Conservation (phyloP, 2,329 filamentous ascomycete genomes). For the Aspergillus sergii region DNA sequence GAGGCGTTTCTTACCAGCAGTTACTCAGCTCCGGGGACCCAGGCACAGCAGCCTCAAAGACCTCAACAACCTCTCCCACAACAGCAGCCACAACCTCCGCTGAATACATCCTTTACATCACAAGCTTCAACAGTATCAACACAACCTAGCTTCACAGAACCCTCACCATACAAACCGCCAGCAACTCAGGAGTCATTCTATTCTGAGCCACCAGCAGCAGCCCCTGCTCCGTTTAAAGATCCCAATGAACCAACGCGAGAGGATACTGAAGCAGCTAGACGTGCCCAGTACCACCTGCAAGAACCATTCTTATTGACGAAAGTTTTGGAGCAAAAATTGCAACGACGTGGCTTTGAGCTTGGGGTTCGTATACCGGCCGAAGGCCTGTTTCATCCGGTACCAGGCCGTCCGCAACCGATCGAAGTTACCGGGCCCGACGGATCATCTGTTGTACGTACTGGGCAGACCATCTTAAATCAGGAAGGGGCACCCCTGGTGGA, state of each 20-base stretch:
- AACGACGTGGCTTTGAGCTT: slow-evolving; percentile 60
- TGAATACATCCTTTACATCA: slow-evolving; percentile 44
- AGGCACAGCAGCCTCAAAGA: slow-evolving; percentile 36
- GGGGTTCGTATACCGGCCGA: slow-evolving; percentile 62
- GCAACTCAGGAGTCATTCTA: slow-evolving; percentile 63
- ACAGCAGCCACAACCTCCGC: slow-evolving; percentile 38
- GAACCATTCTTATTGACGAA: slow-evolving; percentile 73
- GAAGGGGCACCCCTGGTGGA: slow-evolving; percentile 70
- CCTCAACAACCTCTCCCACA: slow-evolving; percentile 46
- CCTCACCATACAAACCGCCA: slow-evolving; percentile 55
- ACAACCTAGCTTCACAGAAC: slow-evolving; percentile 53
- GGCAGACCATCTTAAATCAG: slow-evolving; percentile 73
- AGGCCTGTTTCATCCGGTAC: slow-evolving; percentile 52
- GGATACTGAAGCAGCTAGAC: slow-evolving; percentile 64
- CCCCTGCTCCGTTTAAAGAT: slow-evolving; percentile 65
- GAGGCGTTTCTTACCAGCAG: slow-evolving; percentile 74
- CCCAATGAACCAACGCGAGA: slow-evolving; percentile 64
- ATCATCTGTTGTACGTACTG: slow-evolving; percentile 63
- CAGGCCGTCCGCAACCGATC: slow-evolving; percentile 46
- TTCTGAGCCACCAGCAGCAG: slow-evolving; percentile 64
- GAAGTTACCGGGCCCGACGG: slow-evolving; percentile 64
- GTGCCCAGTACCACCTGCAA: slow-evolving; percentile 69
- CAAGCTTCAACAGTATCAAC: slow-evolving; percentile 46
- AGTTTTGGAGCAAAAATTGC: slow-evolving; percentile 56
- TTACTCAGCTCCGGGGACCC: slow-evolving; percentile 47